phyloP scores from a whole-genome alignment of 163 green algal genomes.

The Scenedesmus sp. region DNA sequence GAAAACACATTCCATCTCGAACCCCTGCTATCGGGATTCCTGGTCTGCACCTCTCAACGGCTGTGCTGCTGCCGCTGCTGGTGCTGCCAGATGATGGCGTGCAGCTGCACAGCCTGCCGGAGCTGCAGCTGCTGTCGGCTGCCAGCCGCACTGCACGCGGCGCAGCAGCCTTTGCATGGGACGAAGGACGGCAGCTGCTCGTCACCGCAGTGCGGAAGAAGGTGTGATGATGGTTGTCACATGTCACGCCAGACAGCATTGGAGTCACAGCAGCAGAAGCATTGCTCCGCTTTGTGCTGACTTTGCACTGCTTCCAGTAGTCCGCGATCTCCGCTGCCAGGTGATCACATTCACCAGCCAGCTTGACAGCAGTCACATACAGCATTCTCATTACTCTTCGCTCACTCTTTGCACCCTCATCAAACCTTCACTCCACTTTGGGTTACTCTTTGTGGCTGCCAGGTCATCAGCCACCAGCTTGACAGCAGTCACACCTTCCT shows the following conservation, averaged over 20 bases:
- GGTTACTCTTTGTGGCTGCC: neutral
- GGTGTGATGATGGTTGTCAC: neutral
- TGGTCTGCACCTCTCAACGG: no score
- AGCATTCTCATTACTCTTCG: neutral
- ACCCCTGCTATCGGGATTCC: no score
- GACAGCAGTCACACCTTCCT: constrained; percentile 63
- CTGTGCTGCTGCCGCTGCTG: constrained; percentile 61
- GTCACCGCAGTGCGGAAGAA: constrained; percentile 11
- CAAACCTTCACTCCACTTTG: neutral
- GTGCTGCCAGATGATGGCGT: constrained; percentile 72
- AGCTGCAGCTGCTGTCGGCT: constrained; percentile 71
- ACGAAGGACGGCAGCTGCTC: constrained; percentile 30
- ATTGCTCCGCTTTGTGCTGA: neutral
- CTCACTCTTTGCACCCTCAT: no score
- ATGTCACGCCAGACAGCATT: no score
- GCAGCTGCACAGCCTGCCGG: constrained; percentile 71
- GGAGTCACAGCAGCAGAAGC: constrained; percentile 7
- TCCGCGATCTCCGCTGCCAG: no score
- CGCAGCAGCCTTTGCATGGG: constrained; percentile 39
- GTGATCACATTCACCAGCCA: no score
- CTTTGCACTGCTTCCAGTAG: no score
- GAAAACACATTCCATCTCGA: no score
- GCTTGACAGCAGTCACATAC: neutral
- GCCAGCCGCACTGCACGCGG: constrained; percentile 62
- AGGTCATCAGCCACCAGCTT: constrained; percentile 59